Evolutionary conservation across 1,284 basidiomycete genomes (phyloP).

Genomic region (Mycena sp.): DNA sequence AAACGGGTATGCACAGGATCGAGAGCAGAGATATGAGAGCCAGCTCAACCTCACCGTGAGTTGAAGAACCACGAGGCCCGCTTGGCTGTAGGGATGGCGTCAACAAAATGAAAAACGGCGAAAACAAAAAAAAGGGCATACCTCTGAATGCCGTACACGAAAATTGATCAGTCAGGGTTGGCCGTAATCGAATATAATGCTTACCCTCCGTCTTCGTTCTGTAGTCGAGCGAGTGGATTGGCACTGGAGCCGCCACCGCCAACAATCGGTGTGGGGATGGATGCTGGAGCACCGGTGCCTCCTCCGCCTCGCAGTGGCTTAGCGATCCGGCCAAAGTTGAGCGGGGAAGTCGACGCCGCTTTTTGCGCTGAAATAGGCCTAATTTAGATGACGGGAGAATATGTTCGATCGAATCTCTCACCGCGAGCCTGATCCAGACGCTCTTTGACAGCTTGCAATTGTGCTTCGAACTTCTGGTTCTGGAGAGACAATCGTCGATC

Average conservation of each 20-base stretch:
- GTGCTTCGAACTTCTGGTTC: constrained; percentile 96
- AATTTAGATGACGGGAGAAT: constrained; percentile 24
- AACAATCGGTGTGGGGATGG: constrained; percentile 54
- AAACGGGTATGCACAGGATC: constrained; percentile 25
- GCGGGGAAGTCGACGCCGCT: constrained; percentile 69
- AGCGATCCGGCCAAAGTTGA: constrained; percentile 93
- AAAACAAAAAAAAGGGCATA: constrained; percentile 28
- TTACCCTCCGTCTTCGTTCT: constrained; percentile 84
- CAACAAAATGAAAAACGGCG: constrained; percentile 29
- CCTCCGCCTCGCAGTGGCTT: constrained; percentile 96
- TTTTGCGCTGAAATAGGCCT: constrained; percentile 72
- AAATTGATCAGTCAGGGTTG: constrained; percentile 30
- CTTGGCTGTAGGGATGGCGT: constrained; percentile 64
- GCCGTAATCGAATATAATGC: constrained; percentile 44
- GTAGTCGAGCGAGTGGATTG: constrained; percentile 74
- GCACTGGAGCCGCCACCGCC: constrained; percentile 53
- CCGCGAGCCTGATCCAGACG: constrained; percentile 92
- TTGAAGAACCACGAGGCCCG: constrained; percentile 92
- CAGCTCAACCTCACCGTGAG: constrained; percentile 58
- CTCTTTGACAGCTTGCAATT: constrained; percentile 91
- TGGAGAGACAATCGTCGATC: constrained; percentile 91
- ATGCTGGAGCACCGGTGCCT: constrained; percentile 59
- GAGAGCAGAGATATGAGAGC: constrained; percentile 29
- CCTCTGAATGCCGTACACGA: constrained; percentile 28
- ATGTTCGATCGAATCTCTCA: constrained; percentile 49